These are phyloP conservation scores for Marchantia polymorpha DNA, from an alignment of 225 moss, liverwort and hornwort genomes.

Conservation along the genomic window DNA sequence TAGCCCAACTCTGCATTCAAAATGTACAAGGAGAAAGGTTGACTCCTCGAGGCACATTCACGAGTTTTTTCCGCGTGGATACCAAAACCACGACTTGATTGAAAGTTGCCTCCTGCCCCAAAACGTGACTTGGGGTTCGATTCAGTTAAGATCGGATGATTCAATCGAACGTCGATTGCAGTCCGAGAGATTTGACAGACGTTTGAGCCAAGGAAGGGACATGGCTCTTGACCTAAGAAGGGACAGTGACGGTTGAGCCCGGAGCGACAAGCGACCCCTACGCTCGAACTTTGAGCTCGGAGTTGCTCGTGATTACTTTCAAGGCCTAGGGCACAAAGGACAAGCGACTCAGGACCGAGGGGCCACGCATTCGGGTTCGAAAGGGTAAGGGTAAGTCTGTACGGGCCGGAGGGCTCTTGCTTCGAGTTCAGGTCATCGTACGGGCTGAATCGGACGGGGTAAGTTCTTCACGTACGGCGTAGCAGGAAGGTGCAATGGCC, in stretches of 20 bases:
- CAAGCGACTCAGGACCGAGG: too few species aligned
- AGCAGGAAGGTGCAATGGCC: background rate
- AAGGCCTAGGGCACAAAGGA: background rate
- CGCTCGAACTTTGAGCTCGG: background rate
- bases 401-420: background rate
- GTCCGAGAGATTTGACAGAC: background rate
- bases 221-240: background rate
- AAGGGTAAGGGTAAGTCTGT: background rate
- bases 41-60: too few species aligned
- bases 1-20: too few species aligned
- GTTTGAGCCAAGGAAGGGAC: constrained; percentile 6
- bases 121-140: too few species aligned
- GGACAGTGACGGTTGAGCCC: too few species aligned
- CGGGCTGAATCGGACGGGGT: background rate
- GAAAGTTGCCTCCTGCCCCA: too few species aligned
- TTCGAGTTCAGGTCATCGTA: background rate
- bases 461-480: background rate
- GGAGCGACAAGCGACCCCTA: too few species aligned
- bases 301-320: background rate
- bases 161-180: too few species aligned
- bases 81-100: too few species aligned
- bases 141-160: too few species aligned
- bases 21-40: too few species aligned
- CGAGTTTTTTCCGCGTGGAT: too few species aligned
- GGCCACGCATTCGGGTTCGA: background rate